A percentile compares a stretch with the other conserved stretches of the same genome.
Conservation (phyloP, 305 asterid genomes). For the Rubia tinctorum region DNA sequence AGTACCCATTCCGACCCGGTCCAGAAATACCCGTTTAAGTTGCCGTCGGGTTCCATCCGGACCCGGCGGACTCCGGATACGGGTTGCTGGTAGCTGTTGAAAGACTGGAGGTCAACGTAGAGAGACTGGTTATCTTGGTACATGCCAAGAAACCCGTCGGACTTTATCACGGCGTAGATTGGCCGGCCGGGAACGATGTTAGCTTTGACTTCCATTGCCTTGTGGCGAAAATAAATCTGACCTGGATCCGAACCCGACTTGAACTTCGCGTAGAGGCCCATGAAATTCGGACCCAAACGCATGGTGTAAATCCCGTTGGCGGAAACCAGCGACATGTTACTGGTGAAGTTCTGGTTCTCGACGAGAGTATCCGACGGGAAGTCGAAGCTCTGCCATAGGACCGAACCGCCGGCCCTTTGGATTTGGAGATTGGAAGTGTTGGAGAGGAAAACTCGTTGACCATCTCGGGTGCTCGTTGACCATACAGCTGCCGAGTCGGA, state of each 20-base stretch:
- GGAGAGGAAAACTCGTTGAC: slow-evolving; percentile 69
- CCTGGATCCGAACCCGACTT: slow-evolving; percentile 32
- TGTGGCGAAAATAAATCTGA: slow-evolving; percentile 57
- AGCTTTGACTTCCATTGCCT: slow-evolving; percentile 73
- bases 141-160: slow-evolving; percentile 82
- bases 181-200: slow-evolving; percentile 52
- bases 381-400: slow-evolving; percentile 75
- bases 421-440: slow-evolving; percentile 61
- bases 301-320: slow-evolving; percentile 71
- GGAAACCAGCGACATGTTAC: slow-evolving; percentile 54
- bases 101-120: slow-evolving; percentile 69
- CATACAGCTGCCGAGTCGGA: slow-evolving; percentile 58
- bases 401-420: slow-evolving; percentile 20
- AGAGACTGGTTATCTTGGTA: slow-evolving; percentile 58
- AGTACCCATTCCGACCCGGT: slow-evolving; percentile 65
- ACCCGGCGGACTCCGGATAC: slow-evolving; percentile 59
- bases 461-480: slow-evolving; percentile 77
- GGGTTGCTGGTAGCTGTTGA: slow-evolving; percentile 62
- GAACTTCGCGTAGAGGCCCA: slow-evolving; percentile 55
- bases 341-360: slow-evolving; percentile 69
- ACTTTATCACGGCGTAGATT: slow-evolving; percentile 40
- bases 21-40: slow-evolving; percentile 80
- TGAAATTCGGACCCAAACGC: slow-evolving; percentile 60
- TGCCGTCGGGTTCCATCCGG: slow-evolving; percentile 69
- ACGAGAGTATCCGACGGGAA: slow-evolving; percentile 85